phyloP scores from a whole-genome alignment of 768 basidiomycete species.

The Fibroporia radiculosa region DNA sequence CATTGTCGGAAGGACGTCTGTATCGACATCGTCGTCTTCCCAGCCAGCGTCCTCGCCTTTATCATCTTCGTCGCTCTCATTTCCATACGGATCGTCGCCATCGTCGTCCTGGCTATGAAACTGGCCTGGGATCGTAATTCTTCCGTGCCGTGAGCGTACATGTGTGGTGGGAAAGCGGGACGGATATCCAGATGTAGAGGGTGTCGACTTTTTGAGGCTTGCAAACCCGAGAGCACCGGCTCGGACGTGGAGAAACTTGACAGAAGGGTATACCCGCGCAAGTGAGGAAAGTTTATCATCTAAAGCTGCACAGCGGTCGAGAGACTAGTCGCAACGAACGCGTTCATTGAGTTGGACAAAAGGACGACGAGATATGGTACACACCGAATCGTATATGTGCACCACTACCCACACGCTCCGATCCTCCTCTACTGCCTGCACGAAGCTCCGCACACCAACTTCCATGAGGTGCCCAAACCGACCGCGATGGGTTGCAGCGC shows the following conservation, averaged over 20 bases:
- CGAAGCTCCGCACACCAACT: slow-evolving; percentile 66
- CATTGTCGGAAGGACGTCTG: slow-evolving; percentile 73
- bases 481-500: slow-evolving; percentile 42
- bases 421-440: slow-evolving; percentile 72
- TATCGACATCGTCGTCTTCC: slow-evolving; percentile 60
- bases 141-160: slow-evolving; percentile 12
- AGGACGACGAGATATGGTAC: slow-evolving; percentile 18
- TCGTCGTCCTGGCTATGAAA: slow-evolving; percentile 26
- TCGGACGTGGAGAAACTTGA: slow-evolving; percentile 79
- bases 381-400: slow-evolving; percentile 75
- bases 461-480: slow-evolving; percentile 76
- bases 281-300: slow-evolving; percentile 63
- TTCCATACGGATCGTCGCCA: slow-evolving; percentile 42
- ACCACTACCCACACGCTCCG: slow-evolving; percentile 73
- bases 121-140: slow-evolving; percentile 15
- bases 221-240: slow-evolving; percentile 73
- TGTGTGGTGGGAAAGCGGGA: slow-evolving; percentile 15
- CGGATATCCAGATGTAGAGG: slow-evolving; percentile 6
- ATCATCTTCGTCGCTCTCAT: slow-evolving; percentile 28
- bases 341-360: background rate
- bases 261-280: slow-evolving; percentile 60
- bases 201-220: slow-evolving; percentile 21
- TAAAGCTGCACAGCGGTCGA: slow-evolving; percentile 65
- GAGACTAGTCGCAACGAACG: slow-evolving; percentile 42
- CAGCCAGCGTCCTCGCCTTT: slow-evolving; percentile 31